Evolutionary conservation across 2,329 filamentous ascomycete genomes (phyloP), one percentile per base, ranked within the genome.

Genomic region (Clarireedia homoeocarpa): DNA sequence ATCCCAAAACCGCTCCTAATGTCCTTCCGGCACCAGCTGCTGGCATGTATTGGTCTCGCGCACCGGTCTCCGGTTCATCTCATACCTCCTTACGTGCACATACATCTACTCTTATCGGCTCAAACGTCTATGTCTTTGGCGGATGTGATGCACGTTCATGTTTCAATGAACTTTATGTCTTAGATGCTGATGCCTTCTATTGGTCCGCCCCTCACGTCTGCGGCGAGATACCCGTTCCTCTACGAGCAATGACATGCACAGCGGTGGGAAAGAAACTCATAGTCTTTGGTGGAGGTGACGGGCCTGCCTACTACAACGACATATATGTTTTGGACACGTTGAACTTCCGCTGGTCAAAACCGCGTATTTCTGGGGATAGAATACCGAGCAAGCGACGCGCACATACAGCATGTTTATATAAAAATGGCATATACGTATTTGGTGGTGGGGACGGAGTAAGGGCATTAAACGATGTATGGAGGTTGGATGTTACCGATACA

Each of bases 11-110:
- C 26, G 80, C 80, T 1, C 77, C 81, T 5, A 79, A 85, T 57
- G 82, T 87, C 17, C 74, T 78, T 9, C 74, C 78, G 3, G 83
- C 84, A 15, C 84, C 84, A 26, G 80, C 84, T 17, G 84, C 82
- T 49, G 84, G 84, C 64, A 87, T 88, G 84, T 88, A 88, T 72
- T 87, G 84, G 83, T 85, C 82, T 53, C 77, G 76, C 38, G 83
- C 84, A 9, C 80, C 79, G 6, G 76, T 81, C n/a, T 86, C 83
- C 2, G 84, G 84, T 26, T 73, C 76, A 26, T 73, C 81, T 40
- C 82, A 84, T 65, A 79, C 81, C 15, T 77, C 80, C 24, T 71
- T 87, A 57, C 78, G 84, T 55, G 84, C 84, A 15, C 84, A 88
- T 69, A 86, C 84, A 46, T 81, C 81, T 34, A 85, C 84, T 20